Percentiles rank a stretch among this genome's conserved stretches.
Conservation (phyloP, 257 asterid species). For the Jacaranda copaia region DNA sequence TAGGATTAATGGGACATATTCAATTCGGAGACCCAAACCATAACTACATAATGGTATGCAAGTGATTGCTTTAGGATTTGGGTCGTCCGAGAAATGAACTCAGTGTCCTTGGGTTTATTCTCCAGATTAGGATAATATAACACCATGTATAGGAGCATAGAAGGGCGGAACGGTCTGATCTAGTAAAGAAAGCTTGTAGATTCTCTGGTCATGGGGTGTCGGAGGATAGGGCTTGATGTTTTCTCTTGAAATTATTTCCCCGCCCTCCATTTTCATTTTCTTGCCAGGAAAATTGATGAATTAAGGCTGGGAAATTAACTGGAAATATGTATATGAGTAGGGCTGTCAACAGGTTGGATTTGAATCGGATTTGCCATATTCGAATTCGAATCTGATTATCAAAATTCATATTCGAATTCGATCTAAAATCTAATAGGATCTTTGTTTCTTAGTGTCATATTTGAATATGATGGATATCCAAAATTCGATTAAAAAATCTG, state of each 20-base stretch:
- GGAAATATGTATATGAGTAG: no score
- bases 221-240: slow-evolving; percentile 57
- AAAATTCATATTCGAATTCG: no score
- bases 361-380: no score
- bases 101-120: not conserved
- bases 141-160: slow-evolving; percentile 48
- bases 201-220: slow-evolving; percentile 44
- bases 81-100: slow-evolving; percentile 22
- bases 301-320: not conserved
- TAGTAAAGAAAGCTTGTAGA: slow-evolving; percentile 49
- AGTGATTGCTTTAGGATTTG: slow-evolving; percentile 49
- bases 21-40: no score
- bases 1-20: no score
- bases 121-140: slow-evolving; percentile 44
- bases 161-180: slow-evolving; percentile 58
- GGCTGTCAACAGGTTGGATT: no score
- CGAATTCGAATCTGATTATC: no score
- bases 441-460: no score
- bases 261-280: slow-evolving; percentile 46
- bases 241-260: slow-evolving; percentile 48
- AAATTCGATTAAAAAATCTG: no score
- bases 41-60: not conserved
- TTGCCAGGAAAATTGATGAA: not conserved
- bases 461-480: no score
- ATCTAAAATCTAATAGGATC: no score